These are phyloP conservation scores for Malus hybrid DNA, from an alignment of 331 rosid species.

Conservation along the genomic window DNA sequence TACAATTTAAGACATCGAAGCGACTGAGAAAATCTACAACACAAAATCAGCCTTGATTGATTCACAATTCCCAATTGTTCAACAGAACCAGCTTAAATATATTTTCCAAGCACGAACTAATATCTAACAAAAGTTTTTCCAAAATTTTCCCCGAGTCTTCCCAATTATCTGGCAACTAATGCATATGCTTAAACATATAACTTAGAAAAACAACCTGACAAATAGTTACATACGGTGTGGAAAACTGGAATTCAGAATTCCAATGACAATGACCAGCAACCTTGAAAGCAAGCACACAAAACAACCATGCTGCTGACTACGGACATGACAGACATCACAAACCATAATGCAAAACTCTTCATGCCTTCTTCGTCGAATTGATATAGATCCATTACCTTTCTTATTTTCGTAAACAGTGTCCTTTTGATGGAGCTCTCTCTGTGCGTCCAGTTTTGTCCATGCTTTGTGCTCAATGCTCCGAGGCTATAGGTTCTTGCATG, in stretches of 20 bases:
- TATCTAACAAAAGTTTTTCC: constrained; percentile 23
- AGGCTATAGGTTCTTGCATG: constrained; percentile 37
- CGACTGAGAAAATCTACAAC: constrained; percentile 18
- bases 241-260: constrained; percentile 39
- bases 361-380: constrained; percentile 44
- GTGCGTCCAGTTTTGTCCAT: constrained; percentile 25
- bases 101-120: constrained; percentile 18
- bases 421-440: constrained; percentile 12
- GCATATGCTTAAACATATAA: constrained; percentile 37
- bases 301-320: constrained; percentile 53
- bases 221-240: constrained; percentile 64
- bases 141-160: constrained; percentile 43
- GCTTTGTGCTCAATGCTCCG: constrained; percentile 32
- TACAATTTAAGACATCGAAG: background rate
- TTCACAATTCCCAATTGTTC: constrained; percentile 34
- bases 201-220: constrained; percentile 37
- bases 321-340: constrained; percentile 55
- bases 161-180: constrained; percentile 35
- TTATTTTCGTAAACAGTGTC: constrained; percentile 42
- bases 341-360: constrained; percentile 50
- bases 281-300: constrained; percentile 33
- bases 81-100: constrained; percentile 31
- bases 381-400: constrained; percentile 31
- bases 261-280: constrained; percentile 53
- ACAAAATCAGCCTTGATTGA: constrained; percentile 40